Conservation (phyloP, 768 basidiomycete genomes). For the Leccinum broughii region DNA sequence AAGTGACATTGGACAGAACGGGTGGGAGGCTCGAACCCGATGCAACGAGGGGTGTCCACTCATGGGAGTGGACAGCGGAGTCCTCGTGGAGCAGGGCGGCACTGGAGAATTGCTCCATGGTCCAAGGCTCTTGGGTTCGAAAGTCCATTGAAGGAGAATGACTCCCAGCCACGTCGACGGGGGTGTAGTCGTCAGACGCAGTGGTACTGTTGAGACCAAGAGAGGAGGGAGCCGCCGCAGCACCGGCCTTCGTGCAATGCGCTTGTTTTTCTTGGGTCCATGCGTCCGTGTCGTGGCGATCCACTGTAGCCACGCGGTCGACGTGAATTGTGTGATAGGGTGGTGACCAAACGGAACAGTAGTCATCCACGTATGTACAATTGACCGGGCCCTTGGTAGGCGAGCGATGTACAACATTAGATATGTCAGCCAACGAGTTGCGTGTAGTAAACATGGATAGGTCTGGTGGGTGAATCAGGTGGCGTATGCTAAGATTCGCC, state of each 20-base stretch:
- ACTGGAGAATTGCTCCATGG: slow-evolving; percentile 1
- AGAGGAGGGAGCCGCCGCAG: slow-evolving; percentile 12
- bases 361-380: slow-evolving; percentile 1
- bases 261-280: slow-evolving; percentile 16
- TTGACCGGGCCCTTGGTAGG: neutral
- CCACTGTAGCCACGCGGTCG: slow-evolving; percentile 20
- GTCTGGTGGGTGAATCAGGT: slow-evolving; percentile 14
- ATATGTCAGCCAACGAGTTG: slow-evolving; percentile 9
- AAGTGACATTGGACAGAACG: neutral
- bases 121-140: neutral
- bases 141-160: slow-evolving; percentile 8
- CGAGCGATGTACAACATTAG: slow-evolving; percentile 3
- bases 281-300: slow-evolving; percentile 30
- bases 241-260: slow-evolving; percentile 12
- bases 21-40: slow-evolving; percentile 1
- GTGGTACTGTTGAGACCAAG: slow-evolving; percentile 8
- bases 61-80: neutral
- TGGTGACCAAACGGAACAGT: slow-evolving; percentile 10
- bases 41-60: slow-evolving; percentile 8
- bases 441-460: slow-evolving; percentile 6
- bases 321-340: slow-evolving; percentile 11
- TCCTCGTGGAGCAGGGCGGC: neutral
- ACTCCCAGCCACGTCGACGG: slow-evolving; percentile 2
- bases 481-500: slow-evolving; percentile 8
- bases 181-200: neutral